Conservation (phyloP, 225 moss, liverwort and hornwort species). For the Bryum argenteum region DNA sequence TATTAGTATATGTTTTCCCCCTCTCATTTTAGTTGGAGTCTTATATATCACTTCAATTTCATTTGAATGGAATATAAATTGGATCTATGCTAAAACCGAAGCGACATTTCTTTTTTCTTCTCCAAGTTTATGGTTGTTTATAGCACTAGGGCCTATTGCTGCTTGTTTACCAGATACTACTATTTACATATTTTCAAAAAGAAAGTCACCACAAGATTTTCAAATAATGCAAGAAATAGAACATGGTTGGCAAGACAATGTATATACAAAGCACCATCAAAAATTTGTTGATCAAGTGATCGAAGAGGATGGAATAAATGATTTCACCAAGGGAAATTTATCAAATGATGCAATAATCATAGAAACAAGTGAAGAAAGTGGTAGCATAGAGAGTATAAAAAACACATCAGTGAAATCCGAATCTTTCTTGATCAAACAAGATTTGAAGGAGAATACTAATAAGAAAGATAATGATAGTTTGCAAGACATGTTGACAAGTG, state of each 20-base stretch:
- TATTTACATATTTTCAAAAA: constrained; percentile 45
- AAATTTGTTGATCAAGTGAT: constrained; percentile 28
- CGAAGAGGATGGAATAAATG: constrained; percentile 30
- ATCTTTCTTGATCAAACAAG: not conserved
- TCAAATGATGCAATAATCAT: no score
- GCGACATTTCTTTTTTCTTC: constrained; percentile 32
- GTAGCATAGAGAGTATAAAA: not conserved
- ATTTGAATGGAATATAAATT: constrained; percentile 18
- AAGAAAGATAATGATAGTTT: constrained; percentile 32
- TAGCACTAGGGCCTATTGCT: constrained; percentile 53
- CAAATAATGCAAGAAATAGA: constrained; percentile 87
- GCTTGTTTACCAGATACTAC: constrained; percentile 52
- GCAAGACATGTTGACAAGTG: not conserved
- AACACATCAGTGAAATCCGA: constrained; percentile 1
- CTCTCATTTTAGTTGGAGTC: constrained; percentile 39
- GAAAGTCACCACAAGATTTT: constrained; percentile 61
- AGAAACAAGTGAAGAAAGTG: not conserved
- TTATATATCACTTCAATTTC: constrained; percentile 55
- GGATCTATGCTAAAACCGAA: constrained; percentile 46
- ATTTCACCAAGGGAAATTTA: no score
- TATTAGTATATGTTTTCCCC: constrained; percentile 34
- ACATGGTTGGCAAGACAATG: constrained; percentile 70
- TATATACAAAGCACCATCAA: constrained; percentile 37
- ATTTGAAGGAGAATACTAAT: constrained; percentile 43
- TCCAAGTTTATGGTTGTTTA: constrained; percentile 66